A percentile compares a stretch with the other conserved stretches of the same genome.
Conservation (phyloP, 106 monocot species). For the Xerophyta viscosa region DNA sequence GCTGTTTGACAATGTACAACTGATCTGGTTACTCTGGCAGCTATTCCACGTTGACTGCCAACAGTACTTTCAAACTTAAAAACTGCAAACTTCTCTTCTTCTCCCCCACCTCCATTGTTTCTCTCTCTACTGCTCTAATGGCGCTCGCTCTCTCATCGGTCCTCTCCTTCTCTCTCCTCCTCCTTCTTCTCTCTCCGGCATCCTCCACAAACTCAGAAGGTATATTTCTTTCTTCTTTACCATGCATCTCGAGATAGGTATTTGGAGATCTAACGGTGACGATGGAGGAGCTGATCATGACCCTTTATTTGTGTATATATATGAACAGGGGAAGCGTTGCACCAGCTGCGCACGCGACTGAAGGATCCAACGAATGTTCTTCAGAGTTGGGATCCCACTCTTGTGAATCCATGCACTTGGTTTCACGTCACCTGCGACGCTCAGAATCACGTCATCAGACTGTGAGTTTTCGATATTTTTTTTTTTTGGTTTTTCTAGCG, state of each 20-base stretch:
- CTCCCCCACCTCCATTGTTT: neutral
- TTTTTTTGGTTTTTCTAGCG: neutral
- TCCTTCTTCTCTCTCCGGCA: conserved; percentile 23
- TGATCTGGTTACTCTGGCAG: too few species aligned
- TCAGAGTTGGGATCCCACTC: conserved; percentile 84
- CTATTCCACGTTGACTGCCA: too few species aligned
- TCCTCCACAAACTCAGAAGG: conserved; percentile 80
- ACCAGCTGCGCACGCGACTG: conserved; percentile 49
- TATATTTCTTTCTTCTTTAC: too few species aligned
- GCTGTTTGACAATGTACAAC: too few species aligned
- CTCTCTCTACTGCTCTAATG: conserved; percentile 1
- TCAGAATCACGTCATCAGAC: neutral
- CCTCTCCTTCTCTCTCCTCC: conserved; percentile 19
- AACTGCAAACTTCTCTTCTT: neutral
- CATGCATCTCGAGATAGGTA: too few species aligned
- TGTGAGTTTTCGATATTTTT: neutral
- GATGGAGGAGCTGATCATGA: too few species aligned
- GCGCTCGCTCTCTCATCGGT: conserved; percentile 13
- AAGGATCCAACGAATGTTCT: conserved; percentile 79
- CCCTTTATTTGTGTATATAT: neutral
- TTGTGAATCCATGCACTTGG: neutral
- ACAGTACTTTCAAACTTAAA: too few species aligned
- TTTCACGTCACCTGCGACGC: neutral
- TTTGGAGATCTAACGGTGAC: too few species aligned
- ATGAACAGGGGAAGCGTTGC: conserved; percentile 67